Evolutionary conservation across 371 early-diverging fungal species (phyloP).

Genomic region (Mycotypha africana): DNA sequence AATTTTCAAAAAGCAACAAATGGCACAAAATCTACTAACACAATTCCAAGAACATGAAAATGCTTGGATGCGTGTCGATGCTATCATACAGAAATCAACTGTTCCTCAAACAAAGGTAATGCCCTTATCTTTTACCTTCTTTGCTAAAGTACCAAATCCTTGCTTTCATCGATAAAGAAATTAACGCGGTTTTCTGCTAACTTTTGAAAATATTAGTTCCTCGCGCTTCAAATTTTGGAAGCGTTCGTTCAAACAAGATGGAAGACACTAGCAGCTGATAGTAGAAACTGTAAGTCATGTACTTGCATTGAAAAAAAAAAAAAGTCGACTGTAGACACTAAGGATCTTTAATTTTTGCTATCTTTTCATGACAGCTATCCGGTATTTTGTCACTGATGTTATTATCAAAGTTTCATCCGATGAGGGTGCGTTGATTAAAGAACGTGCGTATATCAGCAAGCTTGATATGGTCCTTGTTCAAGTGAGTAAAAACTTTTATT

Average conservation of each 20-base stretch:
- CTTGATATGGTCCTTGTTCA: slow-evolving; percentile 95
- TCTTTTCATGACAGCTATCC: slow-evolving; percentile 66
- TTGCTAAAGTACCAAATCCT: too few species aligned
- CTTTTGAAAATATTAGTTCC: too few species aligned
- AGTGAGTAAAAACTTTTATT: slow-evolving; percentile 35
- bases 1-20: slow-evolving; percentile 61
- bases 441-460: slow-evolving; percentile 80
- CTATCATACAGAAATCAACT: slow-evolving; percentile 85
- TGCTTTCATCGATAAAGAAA: neutral
- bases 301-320: neutral
- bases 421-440: slow-evolving; percentile 63
- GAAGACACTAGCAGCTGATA: slow-evolving; percentile 89
- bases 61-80: slow-evolving; percentile 95
- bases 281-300: slow-evolving; percentile 71
- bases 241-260: slow-evolving; percentile 96
- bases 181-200: slow-evolving; percentile 21
- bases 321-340: neutral
- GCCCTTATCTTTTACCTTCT: too few species aligned
- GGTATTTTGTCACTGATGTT: slow-evolving; percentile 86
- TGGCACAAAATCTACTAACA: slow-evolving; percentile 77
- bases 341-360: neutral
- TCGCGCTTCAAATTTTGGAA: slow-evolving; percentile 96
- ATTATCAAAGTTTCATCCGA: slow-evolving; percentile 88
- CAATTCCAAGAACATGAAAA: slow-evolving; percentile 97
- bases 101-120: slow-evolving; percentile 84